These are phyloP conservation scores for Lodderomyces pseudojiufengensis DNA, from an alignment of 1,139 yeast genomes.

Conservation along the genomic window DNA sequence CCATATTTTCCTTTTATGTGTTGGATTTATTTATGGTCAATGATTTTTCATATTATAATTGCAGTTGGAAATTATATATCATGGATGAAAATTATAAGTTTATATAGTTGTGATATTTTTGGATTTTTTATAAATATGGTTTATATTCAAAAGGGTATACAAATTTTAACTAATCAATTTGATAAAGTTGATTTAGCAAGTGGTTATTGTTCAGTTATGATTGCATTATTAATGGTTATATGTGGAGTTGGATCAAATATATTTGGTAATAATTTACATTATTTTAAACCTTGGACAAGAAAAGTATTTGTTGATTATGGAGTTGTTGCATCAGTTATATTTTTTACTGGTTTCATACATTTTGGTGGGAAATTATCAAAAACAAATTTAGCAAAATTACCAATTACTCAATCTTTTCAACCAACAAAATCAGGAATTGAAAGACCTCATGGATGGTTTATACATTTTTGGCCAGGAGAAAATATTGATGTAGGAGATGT, in stretches of 20 bases:
- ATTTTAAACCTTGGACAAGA: conserved; percentile 56
- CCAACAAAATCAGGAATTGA: conserved; percentile 52
- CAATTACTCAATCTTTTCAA: conserved; percentile 67
- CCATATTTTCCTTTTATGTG: conserved; percentile 92
- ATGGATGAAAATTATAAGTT: conserved; percentile 68
- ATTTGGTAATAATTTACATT: conserved; percentile 58
- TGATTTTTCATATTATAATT: conserved; percentile 71
- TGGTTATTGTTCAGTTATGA: conserved; percentile 74
- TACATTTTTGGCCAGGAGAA: conserved; percentile 66
- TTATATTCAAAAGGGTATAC: conserved; percentile 89
- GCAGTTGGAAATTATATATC: conserved; percentile 71
- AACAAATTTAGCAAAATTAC: conserved; percentile 55
- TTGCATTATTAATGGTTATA: conserved; percentile 69
- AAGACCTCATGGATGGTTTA: conserved; percentile 66
- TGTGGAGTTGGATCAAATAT: conserved; percentile 66
- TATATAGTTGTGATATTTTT: conserved; percentile 88
- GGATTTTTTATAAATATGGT: conserved; percentile 88
- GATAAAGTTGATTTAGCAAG: conserved; percentile 38
- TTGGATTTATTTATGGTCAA: conserved; percentile 92
- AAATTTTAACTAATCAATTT: conserved; percentile 73
- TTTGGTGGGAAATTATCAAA: conserved; percentile 71
- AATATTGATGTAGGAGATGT: conserved; percentile 67
- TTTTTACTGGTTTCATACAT: conserved; percentile 88
- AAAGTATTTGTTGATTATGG: conserved; percentile 82
- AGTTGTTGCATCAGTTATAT: conserved; percentile 75